These are phyloP conservation scores for Aspergillus kassunensis DNA, from an alignment of 495 filamentous ascomycete genomes.

Conservation along the genomic window DNA sequence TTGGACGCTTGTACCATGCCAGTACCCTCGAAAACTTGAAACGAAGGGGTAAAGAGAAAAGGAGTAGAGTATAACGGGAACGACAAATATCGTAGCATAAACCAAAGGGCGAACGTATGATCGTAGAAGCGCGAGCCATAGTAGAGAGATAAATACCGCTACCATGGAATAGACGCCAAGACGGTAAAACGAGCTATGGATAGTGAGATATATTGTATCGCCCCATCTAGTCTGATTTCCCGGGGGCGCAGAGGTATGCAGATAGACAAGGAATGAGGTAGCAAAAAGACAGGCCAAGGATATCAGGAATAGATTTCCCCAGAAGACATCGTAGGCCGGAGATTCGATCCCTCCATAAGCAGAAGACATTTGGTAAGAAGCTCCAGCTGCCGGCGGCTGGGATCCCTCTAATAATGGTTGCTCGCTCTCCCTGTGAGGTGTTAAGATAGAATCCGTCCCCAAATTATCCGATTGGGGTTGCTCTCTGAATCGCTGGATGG, in stretches of 20 bases:
- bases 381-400: constrained; percentile 41
- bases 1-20: constrained; percentile 68
- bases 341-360: constrained; percentile 52
- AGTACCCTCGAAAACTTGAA: constrained; percentile 74
- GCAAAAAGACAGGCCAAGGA: constrained; percentile 76
- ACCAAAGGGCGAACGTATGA: constrained; percentile 81
- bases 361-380: constrained; percentile 36
- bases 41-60: constrained; percentile 91
- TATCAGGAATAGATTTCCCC: constrained; percentile 87
- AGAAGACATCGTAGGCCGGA: constrained; percentile 78
- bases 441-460: constrained; percentile 32
- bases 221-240: constrained; percentile 62
- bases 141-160: constrained; percentile 76
- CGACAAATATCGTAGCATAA: constrained; percentile 70
- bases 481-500: constrained; percentile 78
- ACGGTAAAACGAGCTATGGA: constrained; percentile 82
- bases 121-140: constrained; percentile 86
- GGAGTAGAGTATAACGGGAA: constrained; percentile 78
- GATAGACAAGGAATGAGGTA: constrained; percentile 79
- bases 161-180: constrained; percentile 87
- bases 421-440: constrained; percentile 46
- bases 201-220: constrained; percentile 89
- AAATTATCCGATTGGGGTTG: constrained; percentile 28
- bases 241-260: constrained; percentile 73
- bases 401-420: constrained; percentile 34